Percentiles rank a stretch among this genome's conserved stretches.
Conservation (phyloP, 2,329 filamentous ascomycete species). For the Coniella vitis region DNA sequence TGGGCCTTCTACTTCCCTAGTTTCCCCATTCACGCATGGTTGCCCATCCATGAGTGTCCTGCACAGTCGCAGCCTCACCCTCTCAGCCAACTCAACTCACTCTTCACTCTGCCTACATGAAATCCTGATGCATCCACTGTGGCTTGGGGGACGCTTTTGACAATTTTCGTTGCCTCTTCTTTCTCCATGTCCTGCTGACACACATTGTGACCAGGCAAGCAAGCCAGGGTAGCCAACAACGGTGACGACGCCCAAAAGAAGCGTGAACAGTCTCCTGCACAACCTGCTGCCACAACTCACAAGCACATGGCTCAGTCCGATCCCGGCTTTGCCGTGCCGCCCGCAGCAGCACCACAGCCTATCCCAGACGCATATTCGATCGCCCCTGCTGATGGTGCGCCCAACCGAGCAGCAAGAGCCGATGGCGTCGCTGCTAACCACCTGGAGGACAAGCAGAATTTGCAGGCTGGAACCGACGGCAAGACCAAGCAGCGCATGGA, state of each 20-base stretch:
- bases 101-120: background rate
- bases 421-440: slow-evolving; percentile 58
- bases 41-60: too few relatives aligned
- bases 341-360: slow-evolving; percentile 9
- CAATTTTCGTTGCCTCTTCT: background rate
- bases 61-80: too few relatives aligned
- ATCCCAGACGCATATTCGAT: slow-evolving; percentile 54
- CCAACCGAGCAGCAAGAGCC: slow-evolving; percentile 63
- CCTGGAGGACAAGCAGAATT: slow-evolving; percentile 54
- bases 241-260: slow-evolving; percentile 44
- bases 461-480: slow-evolving; percentile 22
- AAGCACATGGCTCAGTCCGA: slow-evolving; percentile 49
- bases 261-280: slow-evolving; percentile 42
- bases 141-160: too few relatives aligned
- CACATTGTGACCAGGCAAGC: slow-evolving; percentile 56
- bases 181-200: background rate
- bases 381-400: slow-evolving; percentile 46
- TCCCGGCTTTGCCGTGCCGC: slow-evolving; percentile 28
- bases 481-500: slow-evolving; percentile 40
- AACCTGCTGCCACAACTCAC: slow-evolving; percentile 41
- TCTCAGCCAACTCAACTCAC: background rate
- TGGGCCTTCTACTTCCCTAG: background rate
- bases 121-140: too few relatives aligned
- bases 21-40: background rate
- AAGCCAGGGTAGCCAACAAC: slow-evolving; percentile 63